phyloP scores from a whole-genome alignment of 345 rosid species.

The Garcia nutans region DNA sequence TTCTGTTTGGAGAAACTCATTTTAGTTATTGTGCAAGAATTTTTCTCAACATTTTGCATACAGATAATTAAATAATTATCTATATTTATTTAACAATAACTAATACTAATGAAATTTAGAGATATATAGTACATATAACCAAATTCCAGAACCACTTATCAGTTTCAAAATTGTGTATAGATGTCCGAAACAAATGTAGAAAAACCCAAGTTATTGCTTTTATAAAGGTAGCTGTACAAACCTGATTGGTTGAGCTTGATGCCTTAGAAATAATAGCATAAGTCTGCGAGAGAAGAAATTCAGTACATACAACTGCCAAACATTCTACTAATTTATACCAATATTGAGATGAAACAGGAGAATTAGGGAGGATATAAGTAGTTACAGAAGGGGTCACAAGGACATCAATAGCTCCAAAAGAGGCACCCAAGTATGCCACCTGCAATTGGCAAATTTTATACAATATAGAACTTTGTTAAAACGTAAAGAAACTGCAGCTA shows the following conservation, averaged over 20 bases:
- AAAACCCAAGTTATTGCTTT: background rate
- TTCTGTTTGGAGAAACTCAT: too few species aligned
- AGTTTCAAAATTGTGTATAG: too few species aligned
- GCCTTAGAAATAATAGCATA: conserved; percentile 54
- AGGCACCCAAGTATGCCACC: conserved; percentile 54
- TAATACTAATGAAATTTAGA: too few species aligned
- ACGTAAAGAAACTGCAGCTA: background rate
- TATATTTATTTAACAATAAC: too few species aligned
- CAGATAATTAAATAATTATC: too few species aligned
- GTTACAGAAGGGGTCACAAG: conserved; percentile 51
- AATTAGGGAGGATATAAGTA: background rate
- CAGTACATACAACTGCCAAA: background rate
- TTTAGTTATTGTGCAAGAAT: too few species aligned
- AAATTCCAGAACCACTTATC: too few species aligned
- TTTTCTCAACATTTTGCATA: too few species aligned
- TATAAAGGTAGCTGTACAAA: background rate
- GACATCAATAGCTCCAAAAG: conserved; percentile 51
- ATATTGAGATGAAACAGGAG: background rate
- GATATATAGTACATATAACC: too few species aligned
- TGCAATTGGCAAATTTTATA: conserved; percentile 19
- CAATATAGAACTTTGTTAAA: background rate
- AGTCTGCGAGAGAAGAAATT: conserved; percentile 36
- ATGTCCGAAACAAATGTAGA: too few species aligned
- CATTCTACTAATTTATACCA: too few species aligned
- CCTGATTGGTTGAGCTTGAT: conserved; percentile 50